These are phyloP conservation scores for Xanthoparmelia taractica DNA, from an alignment of 495 filamentous ascomycete genomes.

Conservation along the genomic window DNA sequence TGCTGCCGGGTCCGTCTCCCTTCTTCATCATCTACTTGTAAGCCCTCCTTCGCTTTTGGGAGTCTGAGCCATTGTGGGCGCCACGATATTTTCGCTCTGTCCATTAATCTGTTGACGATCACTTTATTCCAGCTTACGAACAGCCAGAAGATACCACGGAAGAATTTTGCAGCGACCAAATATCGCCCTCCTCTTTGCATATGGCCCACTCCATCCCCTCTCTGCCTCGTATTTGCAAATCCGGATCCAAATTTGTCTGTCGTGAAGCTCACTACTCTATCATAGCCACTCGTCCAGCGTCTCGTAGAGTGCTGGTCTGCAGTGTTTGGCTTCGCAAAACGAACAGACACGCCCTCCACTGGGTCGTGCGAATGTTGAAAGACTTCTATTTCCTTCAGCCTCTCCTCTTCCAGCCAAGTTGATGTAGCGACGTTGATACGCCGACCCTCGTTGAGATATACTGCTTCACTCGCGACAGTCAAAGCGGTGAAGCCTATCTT, in stretches of 20 bases:
- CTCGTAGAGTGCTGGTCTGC: constrained; percentile 3
- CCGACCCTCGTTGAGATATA: constrained; percentile 85
- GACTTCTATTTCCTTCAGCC: constrained; percentile 53
- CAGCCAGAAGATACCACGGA: constrained; percentile 63
- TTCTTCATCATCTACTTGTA: constrained; percentile 6
- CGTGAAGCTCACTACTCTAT: constrained; percentile 51
- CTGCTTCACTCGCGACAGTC: constrained; percentile 88
- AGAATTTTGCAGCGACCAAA: constrained; percentile 64
- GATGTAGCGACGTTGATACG: constrained; percentile 63
- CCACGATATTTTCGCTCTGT: constrained; percentile 51
- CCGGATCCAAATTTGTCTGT: constrained; percentile 42
- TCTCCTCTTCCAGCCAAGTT: constrained; percentile 90
- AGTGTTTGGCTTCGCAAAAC: constrained; percentile 25
- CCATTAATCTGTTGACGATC: constrained; percentile 46
- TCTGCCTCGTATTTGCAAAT: constrained; percentile 36
- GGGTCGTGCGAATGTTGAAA: constrained; percentile 39
- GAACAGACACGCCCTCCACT: constrained; percentile 30
- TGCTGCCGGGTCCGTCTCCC: constrained; percentile 25
- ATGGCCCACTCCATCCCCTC: constrained; percentile 64
- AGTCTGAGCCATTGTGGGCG: constrained; percentile 58
- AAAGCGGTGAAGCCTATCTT: constrained; percentile 78
- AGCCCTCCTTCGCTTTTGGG: constrained; percentile 10
- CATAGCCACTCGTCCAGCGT: constrained; percentile 58
- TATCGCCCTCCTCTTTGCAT: constrained; percentile 64
- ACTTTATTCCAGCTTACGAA: constrained; percentile 51